Evolutionary conservation across 768 basidiomycete genomes (phyloP).

Genomic region (Galerina sulciceps): DNA sequence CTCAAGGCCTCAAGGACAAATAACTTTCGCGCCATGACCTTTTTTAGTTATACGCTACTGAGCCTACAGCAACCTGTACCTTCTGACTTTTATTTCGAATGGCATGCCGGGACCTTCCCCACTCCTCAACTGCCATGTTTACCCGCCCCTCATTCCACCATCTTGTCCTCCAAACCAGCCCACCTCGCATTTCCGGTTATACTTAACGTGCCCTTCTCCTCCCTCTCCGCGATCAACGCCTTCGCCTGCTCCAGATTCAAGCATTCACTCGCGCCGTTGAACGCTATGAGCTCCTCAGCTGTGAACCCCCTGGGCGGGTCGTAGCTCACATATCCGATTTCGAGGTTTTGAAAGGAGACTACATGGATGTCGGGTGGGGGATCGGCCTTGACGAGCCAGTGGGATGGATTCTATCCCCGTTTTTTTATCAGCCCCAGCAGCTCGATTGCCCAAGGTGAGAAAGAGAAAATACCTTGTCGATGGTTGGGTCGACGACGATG

Average conservation of each 20-base stretch:
- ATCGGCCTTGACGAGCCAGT: conserved; percentile 8
- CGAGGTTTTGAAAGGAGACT: conserved; percentile 5
- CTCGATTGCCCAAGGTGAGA: not conserved
- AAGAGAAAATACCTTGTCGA: not conserved
- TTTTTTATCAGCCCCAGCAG: not conserved
- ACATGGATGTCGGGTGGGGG: conserved; percentile 8
- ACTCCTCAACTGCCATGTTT: too few relatives aligned
- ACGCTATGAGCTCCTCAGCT: conserved; percentile 2
- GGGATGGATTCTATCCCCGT: not conserved
- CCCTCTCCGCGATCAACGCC: conserved; percentile 2
- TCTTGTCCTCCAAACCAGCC: not conserved
- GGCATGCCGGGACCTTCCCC: too few relatives aligned
- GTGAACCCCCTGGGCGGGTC: conserved; percentile 12
- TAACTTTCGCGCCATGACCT: too few relatives aligned
- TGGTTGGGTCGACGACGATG: not conserved
- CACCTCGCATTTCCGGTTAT: not conserved
- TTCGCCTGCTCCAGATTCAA: conserved; percentile 2
- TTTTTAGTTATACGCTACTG: too few relatives aligned
- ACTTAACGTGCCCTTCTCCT: conserved; percentile 5
- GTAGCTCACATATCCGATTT: conserved; percentile 8
- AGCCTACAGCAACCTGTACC: too few relatives aligned
- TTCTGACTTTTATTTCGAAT: too few relatives aligned
- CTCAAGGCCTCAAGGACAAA: too few relatives aligned
- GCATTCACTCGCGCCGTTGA: conserved; percentile 8
- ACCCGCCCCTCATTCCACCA: not conserved